Base-by-base conservation (phyloP, 805 yeast species). In the Kazachstania bromeliacearum region DNA sequence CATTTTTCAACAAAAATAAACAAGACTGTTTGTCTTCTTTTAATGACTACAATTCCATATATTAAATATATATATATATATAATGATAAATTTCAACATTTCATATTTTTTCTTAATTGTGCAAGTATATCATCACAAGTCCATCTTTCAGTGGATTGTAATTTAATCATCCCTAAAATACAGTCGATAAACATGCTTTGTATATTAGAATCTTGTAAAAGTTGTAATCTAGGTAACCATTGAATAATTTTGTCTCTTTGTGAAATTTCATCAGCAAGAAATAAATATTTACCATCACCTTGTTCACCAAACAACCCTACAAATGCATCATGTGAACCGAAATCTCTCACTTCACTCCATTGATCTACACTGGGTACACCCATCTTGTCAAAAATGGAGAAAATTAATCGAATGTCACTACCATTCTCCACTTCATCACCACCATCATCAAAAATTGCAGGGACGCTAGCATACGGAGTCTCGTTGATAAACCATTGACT, bases 401-500 rank as follows among this genome's bases (percentile, higher is more conserved):
- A 60, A 12, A 81, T 62, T 24, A 84, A 63, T 12, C 71, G 66
- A 33, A 84, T 64, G 46, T 84, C 94, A 46, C 78, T 73, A 7
- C 66, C 59, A 29, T 41, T 40, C 8, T 48, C 54, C 18, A 36
- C 19, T 17, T 42, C 45, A 19, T 43, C 42, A 12, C 46, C 39
- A 7, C 55, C 59, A 39, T 57, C 59, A 30, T 52, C 51, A 26
- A 51, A 42, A 28, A 51, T 40, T 7, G 58, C 57, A 3, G 17
- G 17, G 3, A 12, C 17, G 9, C 13, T 5, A 17, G 8, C 13
- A 9, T 8, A 2, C 4, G 14, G 31, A 7, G 43, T 37, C 31
- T 63, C 59, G 2, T 34, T 31, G 20, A 72, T 60, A 39, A 71
- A 68, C 43, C 83, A 49, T 33, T 71, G 63, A 17, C 79, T 71